Evolutionary conservation across 371 early-diverging fungal genomes (phyloP), one percentile per base, ranked within the genome.

Genomic region (Mucor racemosus): DNA sequence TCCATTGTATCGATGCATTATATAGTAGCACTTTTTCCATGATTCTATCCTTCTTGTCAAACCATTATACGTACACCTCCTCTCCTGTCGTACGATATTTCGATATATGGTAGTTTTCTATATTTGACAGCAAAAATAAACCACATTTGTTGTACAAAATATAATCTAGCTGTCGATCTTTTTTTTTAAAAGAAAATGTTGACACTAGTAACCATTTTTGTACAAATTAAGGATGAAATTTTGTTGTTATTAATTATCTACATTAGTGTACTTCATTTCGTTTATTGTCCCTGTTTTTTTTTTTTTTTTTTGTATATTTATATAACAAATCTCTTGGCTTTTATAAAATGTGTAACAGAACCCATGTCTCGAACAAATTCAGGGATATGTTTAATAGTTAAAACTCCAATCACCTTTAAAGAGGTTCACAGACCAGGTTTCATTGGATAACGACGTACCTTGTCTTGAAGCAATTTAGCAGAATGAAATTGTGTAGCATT

Each of bases 281-380:
- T 38, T 38, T 38, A 9, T 38, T 38, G 1, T 38, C 11, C 4
- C 11, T 38, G 1, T 38, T 38, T 38, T 38, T 38, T 38, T 38
- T 38, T 5, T 38, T 38, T 38, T 38, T 38, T 38, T 38, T 38
- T 38, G 7, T 38, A 9, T 38, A 9, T 38, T 38, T 38, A 53
- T 26, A 11, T 9, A 13, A 53, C 26, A 31, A 53, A 53, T 53
- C 53, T 53, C 53, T 53, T 53, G 53, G 53, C 53, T 53, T 53
- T 53, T 53, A 14, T 31, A 10, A 7, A 14, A 31, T 53, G 53
- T 53, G 53, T 53, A 53, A 53, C 53, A 13, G 53, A 53, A 53
- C 53, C 53, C 53, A 53, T 53, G 53, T 53, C 53, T 53, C 53
- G 53, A 53, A 53, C 53, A 31, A 53, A 14, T 53, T 4, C 21